Conservation (phyloP, 257 asterid species). For the Paraleonurus japonicus region DNA sequence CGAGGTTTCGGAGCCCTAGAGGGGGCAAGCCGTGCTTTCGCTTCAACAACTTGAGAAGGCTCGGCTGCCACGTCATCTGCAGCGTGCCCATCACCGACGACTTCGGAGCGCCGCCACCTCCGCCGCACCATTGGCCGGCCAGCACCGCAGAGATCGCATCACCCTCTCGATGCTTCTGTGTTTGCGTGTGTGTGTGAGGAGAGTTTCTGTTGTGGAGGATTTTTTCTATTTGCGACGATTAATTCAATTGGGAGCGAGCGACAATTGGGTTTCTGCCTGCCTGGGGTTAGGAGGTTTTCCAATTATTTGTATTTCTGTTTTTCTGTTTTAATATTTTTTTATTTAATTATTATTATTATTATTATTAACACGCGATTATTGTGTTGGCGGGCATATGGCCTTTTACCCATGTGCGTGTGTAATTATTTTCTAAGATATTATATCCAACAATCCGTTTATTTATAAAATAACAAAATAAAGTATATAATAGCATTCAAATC, state of each 20-base stretch:
- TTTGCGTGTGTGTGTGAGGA: not conserved
- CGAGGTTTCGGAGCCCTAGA: constrained; percentile 89
- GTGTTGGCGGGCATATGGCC: not conserved
- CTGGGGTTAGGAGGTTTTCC: constrained; percentile 37
- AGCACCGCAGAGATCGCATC: constrained; percentile 58
- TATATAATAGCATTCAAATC: too few species aligned
- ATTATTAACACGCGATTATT: not conserved
- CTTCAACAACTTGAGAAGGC: constrained; percentile 60
- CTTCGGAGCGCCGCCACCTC: constrained; percentile 41
- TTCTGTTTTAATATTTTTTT: not conserved
- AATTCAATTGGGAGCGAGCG: constrained; percentile 18
- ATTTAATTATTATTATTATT: not conserved
- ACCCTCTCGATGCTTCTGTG: constrained; percentile 30
- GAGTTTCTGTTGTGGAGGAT: constrained; percentile 16
- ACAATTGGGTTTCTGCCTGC: constrained; percentile 25
- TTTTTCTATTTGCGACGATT: not conserved
- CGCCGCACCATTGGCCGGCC: constrained; percentile 59
- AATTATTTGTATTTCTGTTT: constrained; percentile 27
- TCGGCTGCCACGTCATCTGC: constrained; percentile 99
- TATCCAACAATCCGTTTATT: too few species aligned
- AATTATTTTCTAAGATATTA: too few species aligned
- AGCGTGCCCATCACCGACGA: constrained; percentile 72
- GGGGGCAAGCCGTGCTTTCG: constrained; percentile 84
- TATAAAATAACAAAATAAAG: too few species aligned
- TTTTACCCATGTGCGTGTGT: not conserved